phyloP scores from a whole-genome alignment of 192 early-diverging fungal species.

The Coemansia sp. region DNA sequence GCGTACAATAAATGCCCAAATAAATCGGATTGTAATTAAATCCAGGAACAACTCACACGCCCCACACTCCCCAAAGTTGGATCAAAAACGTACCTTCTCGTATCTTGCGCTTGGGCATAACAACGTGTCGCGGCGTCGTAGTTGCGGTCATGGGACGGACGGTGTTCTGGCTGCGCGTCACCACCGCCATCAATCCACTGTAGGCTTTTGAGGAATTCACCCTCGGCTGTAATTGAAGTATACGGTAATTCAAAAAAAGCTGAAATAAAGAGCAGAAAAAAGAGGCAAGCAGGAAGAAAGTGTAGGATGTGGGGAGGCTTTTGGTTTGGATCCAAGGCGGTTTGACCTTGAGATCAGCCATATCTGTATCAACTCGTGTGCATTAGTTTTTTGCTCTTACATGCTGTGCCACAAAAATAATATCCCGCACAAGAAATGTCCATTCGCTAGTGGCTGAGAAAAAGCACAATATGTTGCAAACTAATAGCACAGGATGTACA shows the following conservation, averaged over 20 bases:
- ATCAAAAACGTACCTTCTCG: constrained; percentile 34
- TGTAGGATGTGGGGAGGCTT: no score
- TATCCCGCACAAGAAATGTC: no score
- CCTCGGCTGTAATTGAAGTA: background rate
- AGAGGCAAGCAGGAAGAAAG: background rate
- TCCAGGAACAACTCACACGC: background rate
- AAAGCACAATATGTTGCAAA: background rate
- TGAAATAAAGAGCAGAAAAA: background rate
- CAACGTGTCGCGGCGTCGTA: constrained; percentile 8
- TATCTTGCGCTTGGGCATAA: constrained; percentile 40
- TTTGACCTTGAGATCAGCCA: no score
- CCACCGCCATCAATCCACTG: constrained; percentile 32
- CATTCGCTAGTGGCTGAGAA: background rate
- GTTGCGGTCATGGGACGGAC: constrained; percentile 14
- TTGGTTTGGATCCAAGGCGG: no score
- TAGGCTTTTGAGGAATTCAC: constrained; percentile 1
- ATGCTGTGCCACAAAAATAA: background rate
- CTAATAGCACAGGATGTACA: background rate
- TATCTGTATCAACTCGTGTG: no score
- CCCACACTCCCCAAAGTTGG: background rate
- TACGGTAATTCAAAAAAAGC: background rate
- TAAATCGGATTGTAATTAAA: background rate
- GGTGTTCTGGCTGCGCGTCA: constrained; percentile 38
- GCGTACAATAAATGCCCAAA: background rate
- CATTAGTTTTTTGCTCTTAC: no score